Evolutionary conservation across 805 yeast species (phyloP).

Genomic region (Candida suzukii): DNA sequence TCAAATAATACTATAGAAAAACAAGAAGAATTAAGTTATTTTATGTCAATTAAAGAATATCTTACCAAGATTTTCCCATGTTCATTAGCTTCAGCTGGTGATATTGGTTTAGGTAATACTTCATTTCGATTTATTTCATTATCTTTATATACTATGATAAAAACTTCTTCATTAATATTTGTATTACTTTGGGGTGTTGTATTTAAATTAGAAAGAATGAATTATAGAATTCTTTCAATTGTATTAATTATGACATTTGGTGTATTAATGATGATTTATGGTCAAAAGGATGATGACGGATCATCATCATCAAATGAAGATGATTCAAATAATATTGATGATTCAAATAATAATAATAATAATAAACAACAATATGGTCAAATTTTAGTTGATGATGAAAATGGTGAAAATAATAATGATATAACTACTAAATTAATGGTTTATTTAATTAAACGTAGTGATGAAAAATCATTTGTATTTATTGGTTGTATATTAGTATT

Average conservation of each 20-base stretch:
- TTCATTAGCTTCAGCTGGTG: slow-evolving; percentile 83
- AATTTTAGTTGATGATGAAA: slow-evolving; percentile 11
- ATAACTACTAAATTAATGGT: not conserved
- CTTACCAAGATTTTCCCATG: slow-evolving; percentile 66
- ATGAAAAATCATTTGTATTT: slow-evolving; percentile 17
- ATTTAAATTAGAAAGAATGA: slow-evolving; percentile 69
- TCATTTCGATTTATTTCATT: slow-evolving; percentile 75
- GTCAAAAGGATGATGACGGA: slow-evolving; percentile 27
- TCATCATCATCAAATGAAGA: too few relatives aligned
- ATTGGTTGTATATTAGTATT: slow-evolving; percentile 73
- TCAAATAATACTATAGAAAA: not conserved
- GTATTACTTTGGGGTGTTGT: slow-evolving; percentile 83
- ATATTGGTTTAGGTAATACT: slow-evolving; percentile 87
- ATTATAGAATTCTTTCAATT: slow-evolving; percentile 58
- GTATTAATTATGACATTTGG: slow-evolving; percentile 77
- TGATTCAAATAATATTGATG: not conserved
- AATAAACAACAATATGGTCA: slow-evolving; percentile 12
- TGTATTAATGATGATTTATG: slow-evolving; percentile 80
- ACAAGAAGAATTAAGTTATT: slow-evolving; percentile 7
- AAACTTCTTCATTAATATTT: slow-evolving; percentile 81
- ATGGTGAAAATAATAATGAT: slow-evolving; percentile 7
- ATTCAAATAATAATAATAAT: not conserved
- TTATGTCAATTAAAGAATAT: slow-evolving; percentile 32
- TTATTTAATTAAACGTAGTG: not conserved
- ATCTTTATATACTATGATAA: slow-evolving; percentile 87